These are phyloP conservation scores for Fomitopsis betulina DNA, from an alignment of 1,284 basidiomycete genomes.

Conservation along the genomic window DNA sequence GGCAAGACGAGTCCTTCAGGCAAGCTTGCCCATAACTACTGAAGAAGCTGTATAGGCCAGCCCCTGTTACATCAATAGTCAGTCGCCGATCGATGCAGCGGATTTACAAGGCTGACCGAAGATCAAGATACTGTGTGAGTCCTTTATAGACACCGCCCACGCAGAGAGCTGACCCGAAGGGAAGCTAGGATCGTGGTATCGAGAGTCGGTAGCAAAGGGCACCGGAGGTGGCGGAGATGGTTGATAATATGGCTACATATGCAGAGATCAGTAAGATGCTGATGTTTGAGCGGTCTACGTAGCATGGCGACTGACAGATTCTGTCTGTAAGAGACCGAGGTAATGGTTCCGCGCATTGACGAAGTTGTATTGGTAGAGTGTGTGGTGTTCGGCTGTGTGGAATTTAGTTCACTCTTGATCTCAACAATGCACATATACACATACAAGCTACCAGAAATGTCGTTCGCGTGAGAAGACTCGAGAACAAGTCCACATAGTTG, in stretches of 20 bases:
- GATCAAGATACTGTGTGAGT: constrained; percentile 55
- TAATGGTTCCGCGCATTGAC: constrained; percentile 62
- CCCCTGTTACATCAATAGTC: constrained; percentile 33
- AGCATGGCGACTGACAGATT: constrained; percentile 40
- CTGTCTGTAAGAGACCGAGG: constrained; percentile 70
- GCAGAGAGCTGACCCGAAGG: constrained; percentile 34
- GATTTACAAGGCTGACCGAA: constrained; percentile 38
- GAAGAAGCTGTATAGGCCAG: constrained; percentile 74
- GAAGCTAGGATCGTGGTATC: constrained; percentile 53
- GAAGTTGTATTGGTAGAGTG: constrained; percentile 65
- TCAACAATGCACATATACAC: not conserved
- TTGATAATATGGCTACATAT: constrained; percentile 46
- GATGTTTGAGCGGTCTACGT: not conserved
- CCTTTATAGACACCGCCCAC: constrained; percentile 54
- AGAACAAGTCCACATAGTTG: not conserved
- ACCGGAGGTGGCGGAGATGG: constrained; percentile 52
- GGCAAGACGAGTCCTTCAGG: constrained; percentile 44
- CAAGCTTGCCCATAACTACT: constrained; percentile 35
- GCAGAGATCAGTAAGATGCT: not conserved
- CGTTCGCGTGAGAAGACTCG: too few species aligned
- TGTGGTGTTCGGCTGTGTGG: constrained; percentile 52
- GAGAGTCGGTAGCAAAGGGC: constrained; percentile 38
- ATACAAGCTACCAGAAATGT: constrained; percentile 1
- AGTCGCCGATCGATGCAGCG: not conserved
- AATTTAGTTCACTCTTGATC: not conserved